Base-by-base conservation (phyloP, 2,329 filamentous ascomycete genomes). In the Colletotrichum sublineola region DNA sequence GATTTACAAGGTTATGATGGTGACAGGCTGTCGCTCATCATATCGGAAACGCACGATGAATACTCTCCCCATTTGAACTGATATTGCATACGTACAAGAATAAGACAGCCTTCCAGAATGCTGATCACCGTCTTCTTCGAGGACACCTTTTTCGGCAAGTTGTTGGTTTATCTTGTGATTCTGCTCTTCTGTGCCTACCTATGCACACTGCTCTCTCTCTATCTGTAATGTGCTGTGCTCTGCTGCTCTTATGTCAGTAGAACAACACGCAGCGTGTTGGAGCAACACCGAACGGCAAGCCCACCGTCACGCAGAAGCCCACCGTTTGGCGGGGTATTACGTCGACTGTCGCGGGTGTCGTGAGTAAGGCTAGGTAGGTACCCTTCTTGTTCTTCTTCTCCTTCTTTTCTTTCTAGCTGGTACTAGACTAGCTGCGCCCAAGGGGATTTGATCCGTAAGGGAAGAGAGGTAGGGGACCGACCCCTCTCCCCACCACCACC, bases 261-360 rank as follows among this genome's bases (percentile, higher is more conserved):
- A 46, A 9, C 42, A 44, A 44, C 42, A 20, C 42, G 3, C 33
- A 36, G 33, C 33, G 33, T 55, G 29, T 31, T 52, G 24, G 4
- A n/a, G 14, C 52, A 55, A 38, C 53, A 14, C 20, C 5, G 33
- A 57, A n/a, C 55, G 55, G 42, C 55, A 29, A 55, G 44, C 7
- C 55, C 36, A 57, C 53, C 53, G 53, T 40, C 53, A 15, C 33
- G 20, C 36, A 15, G 29, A 33, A 14, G 24, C 50, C 62, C 50
- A 64, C 62, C 62, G 62, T 64, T 64, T 64, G 50, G 50, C 62
- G 62, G 62, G 62, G 62, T 56, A 63, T 63, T 52, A 63, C 50
- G 48, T 52, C 36, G 61, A 52, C 52, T 50, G 40, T 24, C 50
- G 50, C 36, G 36, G 52, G 29, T 42, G 14, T 50, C 50, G 50